A percentile compares a stretch with the other conserved stretches of the same genome.
phyloP scores from a whole-genome alignment of 192 early-diverging fungal genomes.

The Coemansia interrupta region DNA sequence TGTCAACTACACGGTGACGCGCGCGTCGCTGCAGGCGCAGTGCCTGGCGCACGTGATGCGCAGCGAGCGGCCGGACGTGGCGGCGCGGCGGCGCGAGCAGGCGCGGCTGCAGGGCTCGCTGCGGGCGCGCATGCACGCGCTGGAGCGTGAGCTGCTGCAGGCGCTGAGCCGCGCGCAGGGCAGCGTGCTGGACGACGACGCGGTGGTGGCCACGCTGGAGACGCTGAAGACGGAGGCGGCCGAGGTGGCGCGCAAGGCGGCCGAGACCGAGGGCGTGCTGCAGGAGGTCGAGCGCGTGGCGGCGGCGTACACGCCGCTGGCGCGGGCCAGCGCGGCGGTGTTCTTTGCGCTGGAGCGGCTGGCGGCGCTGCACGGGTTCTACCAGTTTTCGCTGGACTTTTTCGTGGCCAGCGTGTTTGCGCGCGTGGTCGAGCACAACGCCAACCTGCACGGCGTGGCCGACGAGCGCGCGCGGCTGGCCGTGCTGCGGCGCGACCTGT shows the following conservation, averaged over 20 bases:
- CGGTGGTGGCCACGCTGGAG: conserved; percentile 90
- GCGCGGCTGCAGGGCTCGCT: conserved; percentile 96
- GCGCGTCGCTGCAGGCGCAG: conserved; percentile 93
- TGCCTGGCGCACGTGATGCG: conserved; percentile 95
- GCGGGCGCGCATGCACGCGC: conserved; percentile 82
- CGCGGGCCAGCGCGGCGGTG: conserved; percentile 84
- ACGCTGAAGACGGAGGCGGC: conserved; percentile 94
- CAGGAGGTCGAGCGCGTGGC: conserved; percentile 93
- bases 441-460: conserved; percentile 58
- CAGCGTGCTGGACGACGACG: conserved; percentile 97
- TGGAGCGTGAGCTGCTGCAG: conserved; percentile 90
- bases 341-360: conserved; percentile 99
- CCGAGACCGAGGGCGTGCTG: conserved; percentile 92
- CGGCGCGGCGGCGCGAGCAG: conserved; percentile 85
- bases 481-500: conserved; percentile 78
- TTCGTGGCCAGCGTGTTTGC: conserved; percentile 87
- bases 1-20: conserved; percentile 98
- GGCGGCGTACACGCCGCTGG: conserved; percentile 83
- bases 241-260: conserved; percentile 87
- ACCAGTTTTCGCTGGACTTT: conserved; percentile 97
- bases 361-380: conserved; percentile 83
- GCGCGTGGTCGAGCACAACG: conserved; percentile 74
- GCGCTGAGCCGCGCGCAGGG: conserved; percentile 92
- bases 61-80: conserved; percentile 93
- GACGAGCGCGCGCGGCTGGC: conserved; percentile 70